A percentile compares a stretch with the other conserved stretches of the same genome.
Conservation (phyloP, 1,284 basidiomycete species). For the Xerocomus cyaneibrunnescens region DNA sequence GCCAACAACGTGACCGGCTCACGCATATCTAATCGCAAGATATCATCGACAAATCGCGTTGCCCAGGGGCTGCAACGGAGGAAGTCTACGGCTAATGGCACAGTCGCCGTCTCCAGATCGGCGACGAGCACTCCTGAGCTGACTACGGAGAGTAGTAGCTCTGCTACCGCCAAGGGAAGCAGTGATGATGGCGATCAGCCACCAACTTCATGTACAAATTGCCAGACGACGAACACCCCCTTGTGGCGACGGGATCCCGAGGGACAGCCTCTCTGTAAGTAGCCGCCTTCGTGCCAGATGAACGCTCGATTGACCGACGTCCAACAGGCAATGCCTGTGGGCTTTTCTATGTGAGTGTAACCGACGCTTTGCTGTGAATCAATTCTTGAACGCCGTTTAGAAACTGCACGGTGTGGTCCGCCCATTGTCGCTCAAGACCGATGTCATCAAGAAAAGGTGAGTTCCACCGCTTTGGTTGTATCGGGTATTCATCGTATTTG, state of each 20-base stretch:
- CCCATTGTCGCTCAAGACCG: constrained; percentile 92
- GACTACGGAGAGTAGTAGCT: constrained; percentile 33
- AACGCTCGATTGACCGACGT: constrained; percentile 12
- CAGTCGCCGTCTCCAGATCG: constrained; percentile 41
- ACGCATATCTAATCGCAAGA: constrained; percentile 47
- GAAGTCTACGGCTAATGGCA: constrained; percentile 43
- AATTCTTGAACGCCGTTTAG: constrained; percentile 40
- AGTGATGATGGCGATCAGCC: constrained; percentile 67
- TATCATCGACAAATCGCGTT: constrained; percentile 57
- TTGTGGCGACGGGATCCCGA: constrained; percentile 95
- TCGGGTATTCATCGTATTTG: constrained; percentile 8
- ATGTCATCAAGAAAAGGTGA: constrained; percentile 96
- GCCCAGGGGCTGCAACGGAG: constrained; percentile 54
- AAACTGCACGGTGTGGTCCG: constrained; percentile 95
- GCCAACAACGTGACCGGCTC: constrained; percentile 31
- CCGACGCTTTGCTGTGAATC: constrained; percentile 4
- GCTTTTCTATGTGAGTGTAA: constrained; percentile 77
- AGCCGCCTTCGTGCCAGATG: constrained; percentile 4
- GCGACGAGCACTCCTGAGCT: constrained; percentile 58
- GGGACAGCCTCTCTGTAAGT: constrained; percentile 87
- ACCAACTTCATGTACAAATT: constrained; percentile 90
- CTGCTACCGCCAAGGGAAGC: constrained; percentile 40
- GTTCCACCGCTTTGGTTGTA: neutral
- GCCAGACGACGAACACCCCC: constrained; percentile 93
- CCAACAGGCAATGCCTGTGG: constrained; percentile 79